These are phyloP conservation scores for Ascochyta lentis DNA, from an alignment of 2,329 filamentous ascomycete genomes.

Conservation along the genomic window DNA sequence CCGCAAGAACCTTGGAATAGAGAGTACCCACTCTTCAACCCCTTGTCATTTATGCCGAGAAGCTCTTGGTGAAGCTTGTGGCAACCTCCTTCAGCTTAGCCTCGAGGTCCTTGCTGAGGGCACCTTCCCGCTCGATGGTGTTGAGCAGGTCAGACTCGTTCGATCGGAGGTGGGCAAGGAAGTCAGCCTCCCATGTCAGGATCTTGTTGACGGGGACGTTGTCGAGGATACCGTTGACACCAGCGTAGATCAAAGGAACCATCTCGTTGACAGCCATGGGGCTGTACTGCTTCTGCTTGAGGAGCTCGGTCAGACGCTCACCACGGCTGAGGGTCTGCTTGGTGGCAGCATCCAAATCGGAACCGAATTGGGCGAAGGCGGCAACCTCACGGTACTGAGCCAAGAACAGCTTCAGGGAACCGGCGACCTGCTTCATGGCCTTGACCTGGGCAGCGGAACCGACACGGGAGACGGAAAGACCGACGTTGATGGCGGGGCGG, in stretches of 20 bases:
- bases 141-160: slow-evolving; percentile 85
- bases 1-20: slow-evolving; percentile 44
- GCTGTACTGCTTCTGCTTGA: slow-evolving; percentile 99
- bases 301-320: slow-evolving; percentile 97
- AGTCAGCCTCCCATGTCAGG: slow-evolving; percentile 91
- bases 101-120: slow-evolving; percentile 94
- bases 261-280: slow-evolving; percentile 99
- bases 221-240: slow-evolving; percentile 98
- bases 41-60: slow-evolving; percentile 57
- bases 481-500: slow-evolving; percentile 99
- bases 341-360: slow-evolving; percentile 96
- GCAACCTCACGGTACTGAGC: slow-evolving; percentile 99
- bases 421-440: slow-evolving; percentile 99
- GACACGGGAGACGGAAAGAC: slow-evolving; percentile 99
- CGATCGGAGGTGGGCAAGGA: slow-evolving; percentile 88
- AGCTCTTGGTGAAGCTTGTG: slow-evolving; percentile 89
- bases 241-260: slow-evolving; percentile 98
- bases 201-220: slow-evolving; percentile 88
- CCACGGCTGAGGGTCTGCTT: slow-evolving; percentile 98
- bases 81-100: slow-evolving; percentile 79
- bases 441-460: slow-evolving; percentile 99
- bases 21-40: slow-evolving; percentile 47
- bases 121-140: slow-evolving; percentile 93
- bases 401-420: slow-evolving; percentile 99
- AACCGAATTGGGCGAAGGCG: slow-evolving; percentile 99